Base-by-base conservation (phyloP, 176 grass and related monocot genomes). In the Alloteropsis semialata region DNA sequence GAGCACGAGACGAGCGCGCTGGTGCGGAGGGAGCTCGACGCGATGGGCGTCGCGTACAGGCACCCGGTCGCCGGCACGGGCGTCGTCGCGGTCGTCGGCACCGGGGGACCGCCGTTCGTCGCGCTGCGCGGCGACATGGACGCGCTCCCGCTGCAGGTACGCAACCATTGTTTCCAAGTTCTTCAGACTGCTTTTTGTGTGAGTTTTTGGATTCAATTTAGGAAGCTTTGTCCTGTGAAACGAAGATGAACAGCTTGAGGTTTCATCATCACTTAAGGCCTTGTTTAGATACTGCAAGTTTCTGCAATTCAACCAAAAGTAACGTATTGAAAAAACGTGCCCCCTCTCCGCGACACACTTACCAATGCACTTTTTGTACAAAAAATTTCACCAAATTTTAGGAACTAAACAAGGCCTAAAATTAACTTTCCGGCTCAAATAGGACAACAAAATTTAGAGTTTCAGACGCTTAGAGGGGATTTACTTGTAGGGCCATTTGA, bases 81-180 rank as follows among this genome's bases (percentile, higher is more conserved):
- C 49, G 82, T 95, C 37, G 85, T 90, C 41, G 93, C 85, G 42
- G 16, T 85, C 64, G 55, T 92, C 11, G 90, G 93, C 48, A 81
- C 89, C 39, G 82, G 90, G 6, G 22, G 8, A 0, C 39, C 82
- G 21, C 93, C 93, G 13, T 92, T 92, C 78, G 93, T 95, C 36
- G 87, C 90, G 68, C 74, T 95, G 74, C 84, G 93, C 37, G 93
- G 78, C 34, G 93, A 95, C 79, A 90, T 95, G 90, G 93, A 95
- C 61, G 93, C 93, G 16, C 85, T 95, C 29, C 78, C 93, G 67
- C 81, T 95, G 56, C 87, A 92, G 93, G 93, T 94, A 85, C 39
- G 25, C 27, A 5, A 41, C 54, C 18, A 28, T 25, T 17, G n/a
- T 22, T 67, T 44, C 13, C 5, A 3, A 38, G 17, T 42, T 38